Conservation (phyloP, 169 alveolate species). For the Cryptosporidium tyzzeri region DNA sequence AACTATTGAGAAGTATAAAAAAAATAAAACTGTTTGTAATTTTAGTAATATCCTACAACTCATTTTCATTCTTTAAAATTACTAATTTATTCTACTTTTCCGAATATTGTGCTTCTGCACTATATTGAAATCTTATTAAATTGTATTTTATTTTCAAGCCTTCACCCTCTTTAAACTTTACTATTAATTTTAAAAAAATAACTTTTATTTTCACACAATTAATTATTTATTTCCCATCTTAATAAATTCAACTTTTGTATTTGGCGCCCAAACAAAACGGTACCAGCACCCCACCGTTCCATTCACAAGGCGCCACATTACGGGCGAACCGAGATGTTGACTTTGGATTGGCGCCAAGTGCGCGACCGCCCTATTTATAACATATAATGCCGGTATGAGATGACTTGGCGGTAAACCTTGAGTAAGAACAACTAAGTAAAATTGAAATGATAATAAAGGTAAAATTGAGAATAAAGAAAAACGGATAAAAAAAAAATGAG, state of each 20-base stretch:
- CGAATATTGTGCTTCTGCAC: neutral
- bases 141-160: neutral
- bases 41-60: neutral
- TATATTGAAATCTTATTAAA: no score
- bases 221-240: no score
- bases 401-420: neutral
- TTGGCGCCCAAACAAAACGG: no score
- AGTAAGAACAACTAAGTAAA: neutral
- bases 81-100: neutral
- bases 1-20: neutral
- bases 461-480: neutral
- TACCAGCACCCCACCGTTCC: no score
- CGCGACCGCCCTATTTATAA: no score
- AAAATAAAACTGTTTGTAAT: neutral
- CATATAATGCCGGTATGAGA: neutral
- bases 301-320: no score
- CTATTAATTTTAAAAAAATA: no score
- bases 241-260: no score
- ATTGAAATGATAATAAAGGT: no score
- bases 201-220: no score
- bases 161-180: neutral
- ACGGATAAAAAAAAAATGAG: conserved; percentile 24
- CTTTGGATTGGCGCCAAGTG: no score
- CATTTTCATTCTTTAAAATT: neutral
- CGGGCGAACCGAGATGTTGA: no score